phyloP scores from a whole-genome alignment of 23 red algal genomes.

The Cyanidium caldarium region DNA sequence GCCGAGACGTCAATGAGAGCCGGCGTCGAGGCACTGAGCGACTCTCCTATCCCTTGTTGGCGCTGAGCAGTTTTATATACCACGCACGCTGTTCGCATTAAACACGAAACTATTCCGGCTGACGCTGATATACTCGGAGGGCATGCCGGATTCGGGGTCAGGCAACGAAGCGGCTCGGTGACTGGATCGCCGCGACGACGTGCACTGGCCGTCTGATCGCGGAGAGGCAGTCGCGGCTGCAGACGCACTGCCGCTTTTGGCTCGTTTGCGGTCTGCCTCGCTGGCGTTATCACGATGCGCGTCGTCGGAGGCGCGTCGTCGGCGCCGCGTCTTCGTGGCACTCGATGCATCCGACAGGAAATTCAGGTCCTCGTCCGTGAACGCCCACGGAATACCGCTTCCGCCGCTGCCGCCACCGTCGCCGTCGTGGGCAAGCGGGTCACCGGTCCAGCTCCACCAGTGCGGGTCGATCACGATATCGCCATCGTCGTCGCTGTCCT shows the following conservation, averaged over 20 bases:
- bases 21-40: background rate
- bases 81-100: background rate
- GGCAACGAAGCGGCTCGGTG: no score
- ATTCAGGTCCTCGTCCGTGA: background rate
- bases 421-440: background rate
- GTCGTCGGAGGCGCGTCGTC: no score
- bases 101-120: background rate
- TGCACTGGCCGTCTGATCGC: no score
- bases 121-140: background rate
- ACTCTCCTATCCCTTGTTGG: background rate
- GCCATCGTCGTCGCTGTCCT: no score
- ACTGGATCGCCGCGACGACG: no score
- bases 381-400: background rate
- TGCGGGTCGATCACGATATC: slow-evolving; percentile 1
- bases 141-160: no score
- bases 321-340: no score
- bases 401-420: background rate
- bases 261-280: no score
- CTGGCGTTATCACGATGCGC: no score
- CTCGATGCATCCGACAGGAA: no score
- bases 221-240: no score
- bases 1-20: background rate
- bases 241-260: no score
- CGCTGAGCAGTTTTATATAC: background rate
- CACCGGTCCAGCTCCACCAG: background rate